Conservation (phyloP, 2,329 filamentous ascomycete species). For the Onygenales sp. region DNA sequence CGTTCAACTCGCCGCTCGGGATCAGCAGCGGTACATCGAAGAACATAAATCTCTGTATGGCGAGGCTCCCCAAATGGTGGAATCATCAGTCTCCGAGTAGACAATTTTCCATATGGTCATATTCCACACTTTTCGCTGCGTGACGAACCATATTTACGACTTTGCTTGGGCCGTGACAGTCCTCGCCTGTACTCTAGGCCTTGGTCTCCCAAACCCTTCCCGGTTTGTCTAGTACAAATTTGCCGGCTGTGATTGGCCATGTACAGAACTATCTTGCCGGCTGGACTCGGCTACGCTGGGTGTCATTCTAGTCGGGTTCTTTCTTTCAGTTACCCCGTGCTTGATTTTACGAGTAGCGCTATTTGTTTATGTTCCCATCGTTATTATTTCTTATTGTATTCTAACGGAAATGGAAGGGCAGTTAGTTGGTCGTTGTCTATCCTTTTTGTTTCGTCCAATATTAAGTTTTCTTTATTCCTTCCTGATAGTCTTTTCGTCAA, state of each 20-base stretch:
- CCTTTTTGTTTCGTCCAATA: not conserved
- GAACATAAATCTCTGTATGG: constrained; percentile 18
- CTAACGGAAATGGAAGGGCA: not conserved
- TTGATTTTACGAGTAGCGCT: not conserved
- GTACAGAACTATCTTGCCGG: too few relatives aligned
- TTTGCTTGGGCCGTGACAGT: too few relatives aligned
- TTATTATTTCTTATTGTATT: not conserved
- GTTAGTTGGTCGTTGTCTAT: not conserved
- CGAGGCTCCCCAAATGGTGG: constrained; percentile 5
- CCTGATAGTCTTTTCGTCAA: too few relatives aligned
- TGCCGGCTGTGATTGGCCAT: too few relatives aligned
- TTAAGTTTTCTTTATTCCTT: not conserved
- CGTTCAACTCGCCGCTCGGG: constrained; percentile 11
- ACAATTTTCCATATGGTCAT: not conserved
- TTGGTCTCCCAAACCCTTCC: too few relatives aligned
- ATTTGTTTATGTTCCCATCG: not conserved
- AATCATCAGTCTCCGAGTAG: not conserved
- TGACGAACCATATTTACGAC: too few relatives aligned
- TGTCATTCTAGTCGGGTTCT: not conserved
- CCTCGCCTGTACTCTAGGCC: too few relatives aligned
- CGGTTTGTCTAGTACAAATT: too few relatives aligned
- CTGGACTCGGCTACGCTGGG: too few relatives aligned
- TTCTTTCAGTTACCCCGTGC: not conserved
- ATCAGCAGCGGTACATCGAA: constrained; percentile 14
- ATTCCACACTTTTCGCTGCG: not conserved